Percentiles rank a stretch among this genome's conserved stretches.
Conservation (phyloP, 2,329 filamentous ascomycete species). For the Blastomyces emzantsi region DNA sequence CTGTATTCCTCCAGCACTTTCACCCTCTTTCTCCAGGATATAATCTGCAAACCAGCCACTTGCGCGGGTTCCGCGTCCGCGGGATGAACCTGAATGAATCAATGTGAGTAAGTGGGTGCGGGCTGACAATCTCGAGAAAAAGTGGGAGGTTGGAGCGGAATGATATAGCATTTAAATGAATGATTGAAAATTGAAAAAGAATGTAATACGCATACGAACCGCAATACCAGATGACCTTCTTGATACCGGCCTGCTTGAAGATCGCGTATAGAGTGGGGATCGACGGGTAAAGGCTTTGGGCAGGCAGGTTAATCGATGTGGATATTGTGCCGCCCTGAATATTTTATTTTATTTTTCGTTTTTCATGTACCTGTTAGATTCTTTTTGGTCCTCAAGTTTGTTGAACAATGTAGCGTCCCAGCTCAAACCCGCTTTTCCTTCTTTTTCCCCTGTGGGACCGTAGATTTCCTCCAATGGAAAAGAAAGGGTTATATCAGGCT, state of each 20-base stretch:
- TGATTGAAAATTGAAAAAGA: not conserved
- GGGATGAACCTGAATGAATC: slow-evolving; percentile 42
- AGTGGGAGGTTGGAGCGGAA: not conserved
- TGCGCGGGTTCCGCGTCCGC: slow-evolving; percentile 46
- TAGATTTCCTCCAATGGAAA: not conserved
- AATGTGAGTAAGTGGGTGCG: not conserved
- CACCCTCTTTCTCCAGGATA: slow-evolving; percentile 30
- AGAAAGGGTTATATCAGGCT: not conserved
- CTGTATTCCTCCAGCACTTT: slow-evolving; percentile 27
- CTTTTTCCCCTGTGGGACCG: not conserved
- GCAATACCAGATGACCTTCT: slow-evolving; percentile 35
- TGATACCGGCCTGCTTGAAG: slow-evolving; percentile 24
- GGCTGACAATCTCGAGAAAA: too few relatives aligned
- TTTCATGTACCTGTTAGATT: slow-evolving; percentile 5
- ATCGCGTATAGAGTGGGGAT: slow-evolving; percentile 30
- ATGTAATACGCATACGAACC: slow-evolving; percentile 24
- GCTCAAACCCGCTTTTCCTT: not conserved
- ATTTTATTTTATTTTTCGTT: not conserved
- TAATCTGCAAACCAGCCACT: slow-evolving; percentile 50
- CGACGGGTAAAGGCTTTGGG: slow-evolving; percentile 33
- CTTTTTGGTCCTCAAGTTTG: not conserved
- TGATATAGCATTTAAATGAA: not conserved
- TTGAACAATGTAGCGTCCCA: not conserved
- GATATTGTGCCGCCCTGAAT: slow-evolving; percentile 52
- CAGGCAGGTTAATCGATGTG: slow-evolving; percentile 44